Conservation (phyloP, 805 yeast species). For the Alloascoidea hylecoeti region DNA sequence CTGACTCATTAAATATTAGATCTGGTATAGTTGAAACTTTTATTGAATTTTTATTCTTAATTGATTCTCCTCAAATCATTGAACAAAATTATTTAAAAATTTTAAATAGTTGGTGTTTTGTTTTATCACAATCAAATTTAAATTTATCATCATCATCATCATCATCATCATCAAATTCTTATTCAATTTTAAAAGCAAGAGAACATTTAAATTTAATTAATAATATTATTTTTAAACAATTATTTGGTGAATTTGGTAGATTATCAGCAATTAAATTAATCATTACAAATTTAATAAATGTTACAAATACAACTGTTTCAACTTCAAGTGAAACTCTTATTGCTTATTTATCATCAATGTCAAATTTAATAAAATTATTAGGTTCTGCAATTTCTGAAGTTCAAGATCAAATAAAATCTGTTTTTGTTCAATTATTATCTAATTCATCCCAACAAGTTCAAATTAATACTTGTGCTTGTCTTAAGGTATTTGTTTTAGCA, state of each 20-base stretch:
- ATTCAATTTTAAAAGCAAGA: slow-evolving; percentile 9
- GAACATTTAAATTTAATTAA: slow-evolving; percentile 12
- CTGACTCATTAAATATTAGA: slow-evolving; percentile 8
- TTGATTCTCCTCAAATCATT: slow-evolving; percentile 8
- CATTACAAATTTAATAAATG: slow-evolving; percentile 11
- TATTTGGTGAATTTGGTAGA: slow-evolving; percentile 17
- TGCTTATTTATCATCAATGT: slow-evolving; percentile 10
- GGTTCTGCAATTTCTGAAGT: slow-evolving; percentile 15
- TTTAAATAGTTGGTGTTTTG: slow-evolving; percentile 7
- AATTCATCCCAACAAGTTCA: slow-evolving; percentile 10
- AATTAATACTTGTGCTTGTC: slow-evolving; percentile 7
- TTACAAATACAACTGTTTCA: slow-evolving; percentile 9
- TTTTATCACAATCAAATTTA: slow-evolving; percentile 10
- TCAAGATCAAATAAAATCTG: slow-evolving; percentile 3
- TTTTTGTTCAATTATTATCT: slow-evolving; percentile 8
- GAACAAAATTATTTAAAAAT: slow-evolving; percentile 11
- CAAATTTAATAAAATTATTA: slow-evolving; percentile 10
- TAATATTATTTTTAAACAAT: slow-evolving; percentile 11
- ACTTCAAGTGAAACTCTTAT: slow-evolving; percentile 11
- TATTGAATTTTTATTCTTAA: slow-evolving; percentile 8
- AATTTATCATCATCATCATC: slow-evolving; percentile 8
- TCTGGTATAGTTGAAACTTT: slow-evolving; percentile 14
- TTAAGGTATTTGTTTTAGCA: slow-evolving; percentile 8
- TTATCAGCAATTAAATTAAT: slow-evolving; percentile 12
- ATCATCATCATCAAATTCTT: slow-evolving; percentile 6